Evolutionary conservation across 1,139 yeast genomes (phyloP), one percentile per base, ranked within the genome.

Genomic region (Geotrichum bryndzae): DNA sequence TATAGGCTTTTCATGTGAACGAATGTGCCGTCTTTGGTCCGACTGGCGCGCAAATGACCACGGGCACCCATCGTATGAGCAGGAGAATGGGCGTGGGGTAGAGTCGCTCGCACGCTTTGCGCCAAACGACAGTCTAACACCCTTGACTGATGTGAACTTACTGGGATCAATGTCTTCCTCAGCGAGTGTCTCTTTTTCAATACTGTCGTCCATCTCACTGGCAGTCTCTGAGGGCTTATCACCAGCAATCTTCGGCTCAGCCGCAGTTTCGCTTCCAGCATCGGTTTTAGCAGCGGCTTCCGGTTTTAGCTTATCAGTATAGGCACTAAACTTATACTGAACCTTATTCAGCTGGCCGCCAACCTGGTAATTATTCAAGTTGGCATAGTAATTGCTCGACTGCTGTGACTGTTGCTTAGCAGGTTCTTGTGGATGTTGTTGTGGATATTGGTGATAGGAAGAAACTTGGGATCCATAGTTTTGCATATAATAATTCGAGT

Each of bases 31-130:
- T 53, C 87, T 78, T 66, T 85, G 80, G 70, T 87, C 92, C 57
- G 87, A 82, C 63, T 81, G 84, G 57, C 92, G 75, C 8, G 83
- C 80, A 72, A 87, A 87, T 1, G 90, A 78, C 90, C 91, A 86
- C 27, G 76, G 77, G 72, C 94, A 87, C 3, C 82, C 82, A 0
- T 77, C 77, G 61, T 73, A 77, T 1, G 80, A 69, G 69, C 92
- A 87, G n/a, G 75, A 75, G 66, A 77, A 84, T 3, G 84, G 83
- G 57, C 82, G 55, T 13, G 57, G 57, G 1, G 59, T 41, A 13
- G 53, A 56, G 55, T 52, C 56, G 25, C 46, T 35, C 29, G 22
- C 18, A 18, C 53, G n/a, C 25, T 54, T 38, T 35, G 56, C 22
- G 54, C 58, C 48, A 27, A 56, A 52, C n/a, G 59, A 51, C 41